phyloP scores from a whole-genome alignment of 2,329 filamentous ascomycete species.

The Pseudocercospora pini-densiflorae region DNA sequence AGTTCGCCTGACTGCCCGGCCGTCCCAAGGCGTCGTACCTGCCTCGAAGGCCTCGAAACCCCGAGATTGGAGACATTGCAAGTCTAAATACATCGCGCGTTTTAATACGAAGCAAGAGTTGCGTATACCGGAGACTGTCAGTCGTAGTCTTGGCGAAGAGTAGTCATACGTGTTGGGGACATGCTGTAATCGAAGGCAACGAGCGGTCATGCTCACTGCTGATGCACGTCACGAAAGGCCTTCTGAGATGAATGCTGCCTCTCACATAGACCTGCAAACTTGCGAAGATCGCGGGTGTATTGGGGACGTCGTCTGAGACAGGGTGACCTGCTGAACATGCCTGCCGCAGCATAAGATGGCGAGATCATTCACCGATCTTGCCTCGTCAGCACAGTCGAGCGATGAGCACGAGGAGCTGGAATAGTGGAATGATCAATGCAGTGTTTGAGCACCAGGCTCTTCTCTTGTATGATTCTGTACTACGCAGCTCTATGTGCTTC shows the following conservation, averaged over 20 bases:
- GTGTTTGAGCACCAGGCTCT: conserved; percentile 4
- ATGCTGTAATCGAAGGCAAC: background rate
- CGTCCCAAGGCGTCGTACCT: background rate
- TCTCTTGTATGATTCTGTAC: conserved; percentile 1
- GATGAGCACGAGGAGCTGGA: background rate
- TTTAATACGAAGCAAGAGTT: background rate
- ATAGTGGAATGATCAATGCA: background rate
- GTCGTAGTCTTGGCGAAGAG: background rate
- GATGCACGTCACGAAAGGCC: background rate
- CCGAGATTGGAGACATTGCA: background rate
- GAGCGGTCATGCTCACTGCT: background rate
- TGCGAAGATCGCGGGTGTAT: background rate
- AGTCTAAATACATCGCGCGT: background rate
- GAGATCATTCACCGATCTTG: background rate
- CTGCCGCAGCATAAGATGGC: no score
- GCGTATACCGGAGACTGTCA: background rate
- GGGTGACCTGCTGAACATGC: background rate
- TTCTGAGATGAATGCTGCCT: background rate
- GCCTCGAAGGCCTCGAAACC: background rate
- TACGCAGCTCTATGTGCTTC: conserved; percentile 2
- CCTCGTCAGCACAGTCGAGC: background rate
- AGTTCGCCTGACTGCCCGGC: background rate
- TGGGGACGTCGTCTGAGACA: background rate
- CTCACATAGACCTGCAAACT: background rate
- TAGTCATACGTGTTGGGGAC: background rate